Evolutionary conservation across 1,139 yeast genomes (phyloP).

Genomic region (Geotrichum restrictum): DNA sequence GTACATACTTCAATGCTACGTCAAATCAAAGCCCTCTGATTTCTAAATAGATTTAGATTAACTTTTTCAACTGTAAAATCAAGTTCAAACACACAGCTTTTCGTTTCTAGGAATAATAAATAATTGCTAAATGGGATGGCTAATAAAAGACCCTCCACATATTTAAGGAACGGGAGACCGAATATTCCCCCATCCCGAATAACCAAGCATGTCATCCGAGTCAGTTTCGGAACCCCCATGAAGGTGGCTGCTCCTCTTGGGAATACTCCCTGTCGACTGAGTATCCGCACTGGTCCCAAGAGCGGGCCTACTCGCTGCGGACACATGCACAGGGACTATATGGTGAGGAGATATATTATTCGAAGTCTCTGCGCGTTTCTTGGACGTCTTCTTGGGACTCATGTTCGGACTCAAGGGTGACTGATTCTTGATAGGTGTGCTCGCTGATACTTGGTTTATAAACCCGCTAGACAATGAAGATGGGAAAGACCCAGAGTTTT

Average conservation of each 20-base stretch:
- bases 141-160: neutral
- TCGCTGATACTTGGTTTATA: slow-evolving; percentile 9
- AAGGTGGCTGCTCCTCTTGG: neutral
- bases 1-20: no score
- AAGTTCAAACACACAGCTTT: no score
- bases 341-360: no score
- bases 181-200: slow-evolving; percentile 16
- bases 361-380: neutral
- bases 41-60: no score
- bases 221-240: neutral
- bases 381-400: neutral
- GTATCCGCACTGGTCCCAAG: neutral
- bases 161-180: neutral
- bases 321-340: no score
- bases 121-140: neutral
- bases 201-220: slow-evolving; percentile 17
- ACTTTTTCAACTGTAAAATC: no score
- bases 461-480: slow-evolving; percentile 12
- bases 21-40: no score
- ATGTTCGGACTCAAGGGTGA: neutral
- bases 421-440: slow-evolving; percentile 2
- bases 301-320: neutral
- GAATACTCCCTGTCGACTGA: neutral
- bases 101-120: no score
- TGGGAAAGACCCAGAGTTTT: neutral